These are phyloP conservation scores for Kingdonia uniflora DNA, from an alignment of 164 flowering plant genomes.

Conservation along the genomic window DNA sequence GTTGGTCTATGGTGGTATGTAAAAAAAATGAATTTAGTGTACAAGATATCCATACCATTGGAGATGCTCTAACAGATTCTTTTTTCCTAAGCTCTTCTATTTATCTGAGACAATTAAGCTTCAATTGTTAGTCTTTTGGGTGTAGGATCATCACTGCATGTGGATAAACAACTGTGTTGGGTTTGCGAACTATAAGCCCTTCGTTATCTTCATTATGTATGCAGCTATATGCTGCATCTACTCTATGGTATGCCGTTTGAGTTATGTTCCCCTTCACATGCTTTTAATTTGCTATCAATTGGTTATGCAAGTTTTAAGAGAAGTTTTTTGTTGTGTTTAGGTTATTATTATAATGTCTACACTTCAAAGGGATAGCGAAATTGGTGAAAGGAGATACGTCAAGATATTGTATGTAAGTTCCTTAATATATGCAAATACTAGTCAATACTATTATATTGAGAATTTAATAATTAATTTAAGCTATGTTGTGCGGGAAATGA, in stretches of 20 bases:
- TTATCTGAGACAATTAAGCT: not conserved
- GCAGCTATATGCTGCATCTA: conserved; percentile 35
- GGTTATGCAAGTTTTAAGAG: not conserved
- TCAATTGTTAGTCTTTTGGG: conserved; percentile 9
- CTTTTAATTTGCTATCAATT: not conserved
- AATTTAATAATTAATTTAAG: not conserved
- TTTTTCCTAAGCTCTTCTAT: too few species aligned
- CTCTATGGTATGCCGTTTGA: conserved; percentile 41
- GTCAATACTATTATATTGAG: not conserved
- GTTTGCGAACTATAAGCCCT: conserved; percentile 38
- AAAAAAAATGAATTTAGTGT: too few species aligned
- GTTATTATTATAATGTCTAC: conserved; percentile 23
- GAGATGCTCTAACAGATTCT: too few species aligned
- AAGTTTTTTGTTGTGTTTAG: conserved; percentile 14
- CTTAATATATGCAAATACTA: not conserved
- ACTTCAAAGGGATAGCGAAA: conserved; percentile 35
- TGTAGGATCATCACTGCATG: conserved; percentile 51
- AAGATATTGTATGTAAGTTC: conserved; percentile 49
- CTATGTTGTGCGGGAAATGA: not conserved
- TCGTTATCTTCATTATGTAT: conserved; percentile 30
- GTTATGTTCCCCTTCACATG: not conserved
- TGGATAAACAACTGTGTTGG: conserved; percentile 61
- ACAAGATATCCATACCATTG: too few species aligned
- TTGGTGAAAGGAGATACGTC: conserved; percentile 11
- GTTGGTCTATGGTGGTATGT: too few species aligned